Evolutionary conservation across 345 rosid genomes (phyloP).

Genomic region (Balakata baccata): DNA sequence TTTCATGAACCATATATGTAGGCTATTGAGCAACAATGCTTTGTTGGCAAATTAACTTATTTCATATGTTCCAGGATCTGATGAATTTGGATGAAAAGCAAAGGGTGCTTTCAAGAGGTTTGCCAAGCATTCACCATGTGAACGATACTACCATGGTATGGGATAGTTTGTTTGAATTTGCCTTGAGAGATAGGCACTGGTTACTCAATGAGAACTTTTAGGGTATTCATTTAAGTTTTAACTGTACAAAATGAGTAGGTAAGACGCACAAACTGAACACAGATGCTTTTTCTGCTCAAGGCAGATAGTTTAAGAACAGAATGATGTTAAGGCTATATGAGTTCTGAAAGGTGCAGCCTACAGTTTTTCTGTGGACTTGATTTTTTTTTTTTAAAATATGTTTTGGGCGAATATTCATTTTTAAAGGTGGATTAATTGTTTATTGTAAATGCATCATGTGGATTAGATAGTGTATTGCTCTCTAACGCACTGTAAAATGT

Average conservation of each 20-base stretch:
- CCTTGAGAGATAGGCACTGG: neutral
- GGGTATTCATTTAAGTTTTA: neutral
- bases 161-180: slow-evolving; percentile 4
- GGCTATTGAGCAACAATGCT: slow-evolving; percentile 13
- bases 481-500: neutral
- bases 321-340: neutral
- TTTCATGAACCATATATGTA: neutral
- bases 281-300: neutral
- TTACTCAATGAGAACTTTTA: neutral
- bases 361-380: neutral
- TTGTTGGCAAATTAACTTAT: slow-evolving; percentile 1
- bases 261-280: neutral
- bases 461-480: neutral
- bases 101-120: slow-evolving; percentile 67
- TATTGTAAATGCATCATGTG: neutral
- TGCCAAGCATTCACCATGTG: slow-evolving; percentile 71
- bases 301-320: neutral
- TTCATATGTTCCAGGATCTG: slow-evolving; percentile 52
- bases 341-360: neutral
- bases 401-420: neutral
- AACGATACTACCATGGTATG: slow-evolving; percentile 74
- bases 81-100: slow-evolving; percentile 77
- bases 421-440: neutral
- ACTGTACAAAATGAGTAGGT: neutral
- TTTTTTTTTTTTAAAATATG: neutral